Evolutionary conservation across 805 yeast species (phyloP).

Genomic region (Cephaloascus albidus): DNA sequence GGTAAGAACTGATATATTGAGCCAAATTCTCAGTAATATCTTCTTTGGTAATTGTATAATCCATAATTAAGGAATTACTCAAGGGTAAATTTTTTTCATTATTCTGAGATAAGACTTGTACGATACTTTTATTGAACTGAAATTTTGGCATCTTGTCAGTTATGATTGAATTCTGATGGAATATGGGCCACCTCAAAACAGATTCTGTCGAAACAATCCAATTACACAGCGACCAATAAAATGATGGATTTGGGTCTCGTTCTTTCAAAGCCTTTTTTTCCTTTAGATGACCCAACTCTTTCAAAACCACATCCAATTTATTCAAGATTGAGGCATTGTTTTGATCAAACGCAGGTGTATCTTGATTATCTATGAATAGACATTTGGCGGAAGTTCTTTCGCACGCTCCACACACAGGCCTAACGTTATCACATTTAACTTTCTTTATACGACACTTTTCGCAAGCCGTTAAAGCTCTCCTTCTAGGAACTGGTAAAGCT

Average conservation of each 20-base stretch:
- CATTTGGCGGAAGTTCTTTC: neutral
- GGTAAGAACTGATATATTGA: slow-evolving; percentile 3
- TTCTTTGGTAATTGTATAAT: neutral
- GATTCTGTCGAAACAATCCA: neutral
- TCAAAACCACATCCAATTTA: neutral
- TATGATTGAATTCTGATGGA: neutral
- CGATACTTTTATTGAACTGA: neutral
- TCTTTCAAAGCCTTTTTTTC: neutral
- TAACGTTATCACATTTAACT: slow-evolving; percentile 24
- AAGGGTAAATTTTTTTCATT: neutral
- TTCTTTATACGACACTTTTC: slow-evolving; percentile 25
- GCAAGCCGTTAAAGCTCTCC: slow-evolving; percentile 27
- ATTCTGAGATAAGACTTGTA: neutral
- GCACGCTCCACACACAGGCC: slow-evolving; percentile 16
- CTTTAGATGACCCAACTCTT: neutral
- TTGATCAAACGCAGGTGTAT: neutral
- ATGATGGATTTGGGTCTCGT: neutral
- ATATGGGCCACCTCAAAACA: neutral
- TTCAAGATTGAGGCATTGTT: neutral
- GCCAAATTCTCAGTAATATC: slow-evolving; percentile 1
- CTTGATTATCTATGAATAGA: neutral
- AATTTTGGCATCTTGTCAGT: neutral
- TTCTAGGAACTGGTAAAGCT: slow-evolving; percentile 12
- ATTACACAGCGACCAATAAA: neutral
- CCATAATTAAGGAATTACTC: neutral